Percentiles rank a stretch among this genome's conserved stretches.
These are phyloP conservation scores for Eimeria necatrix DNA, from an alignment of 169 alveolate genomes.

Conservation along the genomic window DNA sequence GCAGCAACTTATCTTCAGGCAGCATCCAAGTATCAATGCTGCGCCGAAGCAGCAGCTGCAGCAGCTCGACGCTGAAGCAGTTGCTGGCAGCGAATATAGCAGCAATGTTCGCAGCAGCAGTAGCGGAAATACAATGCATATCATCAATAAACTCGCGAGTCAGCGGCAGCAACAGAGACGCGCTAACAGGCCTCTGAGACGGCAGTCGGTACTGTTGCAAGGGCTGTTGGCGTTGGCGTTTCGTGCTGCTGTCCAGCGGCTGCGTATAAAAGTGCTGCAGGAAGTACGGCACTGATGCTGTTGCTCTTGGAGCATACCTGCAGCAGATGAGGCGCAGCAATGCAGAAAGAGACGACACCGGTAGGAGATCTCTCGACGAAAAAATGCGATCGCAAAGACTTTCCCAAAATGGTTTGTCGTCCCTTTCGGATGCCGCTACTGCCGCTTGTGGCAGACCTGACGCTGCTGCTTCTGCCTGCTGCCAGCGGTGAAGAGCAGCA, in stretches of 20 bases:
- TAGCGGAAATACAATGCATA: slow-evolving; percentile 35
- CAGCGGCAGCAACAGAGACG: slow-evolving; percentile 35
- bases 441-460: background rate
- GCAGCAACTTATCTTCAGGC: slow-evolving; percentile 7
- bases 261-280: slow-evolving; percentile 53
- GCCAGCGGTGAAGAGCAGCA: slow-evolving; percentile 53
- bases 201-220: slow-evolving; percentile 65
- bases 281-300: slow-evolving; percentile 56
- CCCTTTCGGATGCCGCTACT: slow-evolving; percentile 59
- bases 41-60: slow-evolving; percentile 61
- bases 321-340: slow-evolving; percentile 65
- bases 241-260: background rate
- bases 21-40: slow-evolving; percentile 59
- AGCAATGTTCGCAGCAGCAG: slow-evolving; percentile 49
- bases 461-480: slow-evolving; percentile 42
- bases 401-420: slow-evolving; percentile 42
- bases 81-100: slow-evolving; percentile 44
- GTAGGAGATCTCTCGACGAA: slow-evolving; percentile 26
- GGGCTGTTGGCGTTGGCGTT: background rate
- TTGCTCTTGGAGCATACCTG: slow-evolving; percentile 16
- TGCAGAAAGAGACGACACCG: slow-evolving; percentile 35
- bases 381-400: slow-evolving; percentile 46
- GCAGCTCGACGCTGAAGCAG: slow-evolving; percentile 64
- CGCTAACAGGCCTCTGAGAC: slow-evolving; percentile 40
- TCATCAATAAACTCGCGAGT: slow-evolving; percentile 60